Percentiles rank a stretch among this genome's conserved stretches.
Conservation (phyloP, 2,329 filamentous ascomycete genomes). For the Thielaviopsis euricoi region DNA sequence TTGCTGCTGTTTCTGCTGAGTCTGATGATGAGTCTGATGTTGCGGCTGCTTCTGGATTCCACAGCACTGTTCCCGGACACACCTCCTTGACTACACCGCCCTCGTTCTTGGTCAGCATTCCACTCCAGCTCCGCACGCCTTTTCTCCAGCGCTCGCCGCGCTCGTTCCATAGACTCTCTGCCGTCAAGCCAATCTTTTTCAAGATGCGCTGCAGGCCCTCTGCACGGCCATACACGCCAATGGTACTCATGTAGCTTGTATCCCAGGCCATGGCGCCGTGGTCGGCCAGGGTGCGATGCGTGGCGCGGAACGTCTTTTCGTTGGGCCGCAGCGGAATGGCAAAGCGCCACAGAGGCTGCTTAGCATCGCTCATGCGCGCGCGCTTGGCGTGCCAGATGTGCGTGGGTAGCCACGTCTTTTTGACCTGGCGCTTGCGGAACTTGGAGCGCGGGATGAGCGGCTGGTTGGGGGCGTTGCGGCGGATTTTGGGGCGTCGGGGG, state of each 20-base stretch:
- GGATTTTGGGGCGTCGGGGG: conserved; percentile 42
- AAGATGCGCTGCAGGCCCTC: conserved; percentile 50
- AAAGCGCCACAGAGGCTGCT: conserved; percentile 76
- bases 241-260: conserved; percentile 82
- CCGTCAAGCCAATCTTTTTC: conserved; percentile 43
- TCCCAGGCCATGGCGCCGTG: conserved; percentile 80
- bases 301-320: conserved; percentile 76
- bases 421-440: conserved; percentile 69
- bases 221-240: conserved; percentile 54
- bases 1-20: not conserved
- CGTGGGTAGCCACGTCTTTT: conserved; percentile 90
- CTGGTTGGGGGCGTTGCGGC: conserved; percentile 51
- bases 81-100: conserved; percentile 39
- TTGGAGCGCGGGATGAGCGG: conserved; percentile 39
- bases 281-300: conserved; percentile 61
- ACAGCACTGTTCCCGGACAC: conserved; percentile 57
- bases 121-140: conserved; percentile 32
- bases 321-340: conserved; percentile 71
- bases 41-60: conserved; percentile 38
- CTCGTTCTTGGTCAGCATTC: conserved; percentile 34
- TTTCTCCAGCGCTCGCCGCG: conserved; percentile 55
- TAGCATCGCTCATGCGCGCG: conserved; percentile 69
- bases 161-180: conserved; percentile 43
- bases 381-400: conserved; percentile 90
- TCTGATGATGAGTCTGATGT: too few species aligned